Evolutionary conservation across 75 land plant species (phyloP), one percentile per base, ranked within the genome.

Genomic region (Azolla pinnata): DNA sequence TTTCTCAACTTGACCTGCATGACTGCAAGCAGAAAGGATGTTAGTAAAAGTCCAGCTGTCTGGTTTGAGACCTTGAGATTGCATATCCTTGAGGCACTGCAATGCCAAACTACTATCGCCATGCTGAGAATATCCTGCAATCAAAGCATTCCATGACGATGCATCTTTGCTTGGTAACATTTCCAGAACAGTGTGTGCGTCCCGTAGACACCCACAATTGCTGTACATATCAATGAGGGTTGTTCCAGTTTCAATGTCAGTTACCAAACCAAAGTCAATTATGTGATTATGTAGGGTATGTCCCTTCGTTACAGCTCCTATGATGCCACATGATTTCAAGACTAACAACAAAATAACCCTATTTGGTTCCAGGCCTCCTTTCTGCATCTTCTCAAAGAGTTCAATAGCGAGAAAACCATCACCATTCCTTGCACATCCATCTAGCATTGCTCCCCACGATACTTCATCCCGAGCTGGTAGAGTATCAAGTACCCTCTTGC

Each of bases 191-290:
- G 26, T 50, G 17, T 60, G 44, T 51, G 80, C 80, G 21, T 77
- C 77, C 0, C 64, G 57, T 26, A 62, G 28, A 24, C 73, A 25
- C 18, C 82, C 77, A 62, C 86, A 79, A 16, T 75, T 83, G 49
- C 73, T 50, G 31, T 83, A 83, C 86, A 83, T 83, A 52, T 83
- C 81, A n/a, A 79, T 38, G n/a, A 76, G 63, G 10, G 86, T 68
- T 66, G 80, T 83, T 25, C 57, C 69, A 1, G 76, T 76, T 8
- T 74, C 67, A 8, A 63, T 32, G 31, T 76, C 73, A n/a, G 58
- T 66, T n/a, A 68, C 71, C 44, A 63, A 62, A 10, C 67, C 65
- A 8, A 30, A 32, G 45, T 72, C 68, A 31, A 69, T 33, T 23
- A 75, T 51, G 29, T 64, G 61, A 7, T 57, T 31, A 56, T 83